Base-by-base conservation (phyloP, 305 asterid species). In the Fraxinus latifolia region DNA sequence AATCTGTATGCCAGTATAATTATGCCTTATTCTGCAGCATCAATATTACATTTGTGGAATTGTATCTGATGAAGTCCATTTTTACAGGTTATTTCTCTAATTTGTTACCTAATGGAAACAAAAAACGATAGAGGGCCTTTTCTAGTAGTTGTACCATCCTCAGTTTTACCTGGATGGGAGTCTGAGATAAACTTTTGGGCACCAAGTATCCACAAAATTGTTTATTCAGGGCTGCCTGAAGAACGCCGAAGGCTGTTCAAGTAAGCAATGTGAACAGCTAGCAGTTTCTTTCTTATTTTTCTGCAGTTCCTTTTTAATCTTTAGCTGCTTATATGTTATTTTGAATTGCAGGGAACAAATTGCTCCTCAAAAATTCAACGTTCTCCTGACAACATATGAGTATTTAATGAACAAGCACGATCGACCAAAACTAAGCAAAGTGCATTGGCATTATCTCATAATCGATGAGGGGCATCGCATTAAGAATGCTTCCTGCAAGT, bases 391-490 rank as follows among this genome's bases (percentile, higher is more conserved):
- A 74, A 96, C 99, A 8, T 96, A 96, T 25, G 99, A 96, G 87
- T 96, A 96, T 93, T 83, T 96, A 90, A 96, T 96, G 99, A 96
- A 96, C 91, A 96, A 96, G 91, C 98, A 93, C 82, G 99, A 96
- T 86, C 91, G 98, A 60, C 99, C 99, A 84, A 96, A 96, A 85
- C 87, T 96, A 83, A 89, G 99, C 88, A 96, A 94, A 89, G 81
- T 96, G 80, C 96, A 90, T 0, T 96, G 99, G 99, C 99, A 93
- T 90, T 95, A 96, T 86, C 83, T 96, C 81, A 94, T 96, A 84
- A 96, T 96, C 77, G 99, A 96, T 83, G 99, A 96, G 89, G 99
- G 99, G 74, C 99, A 96, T 89, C 99, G 99, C 79, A 96, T 96
- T 74, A 96, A 96, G 92, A 96, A 96, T 93, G 99, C 99, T 88